Evolutionary conservation across 192 early-diverging fungal species (phyloP), one percentile per base, ranked within the genome.

Genomic region (Geosiphon pyriformis): DNA sequence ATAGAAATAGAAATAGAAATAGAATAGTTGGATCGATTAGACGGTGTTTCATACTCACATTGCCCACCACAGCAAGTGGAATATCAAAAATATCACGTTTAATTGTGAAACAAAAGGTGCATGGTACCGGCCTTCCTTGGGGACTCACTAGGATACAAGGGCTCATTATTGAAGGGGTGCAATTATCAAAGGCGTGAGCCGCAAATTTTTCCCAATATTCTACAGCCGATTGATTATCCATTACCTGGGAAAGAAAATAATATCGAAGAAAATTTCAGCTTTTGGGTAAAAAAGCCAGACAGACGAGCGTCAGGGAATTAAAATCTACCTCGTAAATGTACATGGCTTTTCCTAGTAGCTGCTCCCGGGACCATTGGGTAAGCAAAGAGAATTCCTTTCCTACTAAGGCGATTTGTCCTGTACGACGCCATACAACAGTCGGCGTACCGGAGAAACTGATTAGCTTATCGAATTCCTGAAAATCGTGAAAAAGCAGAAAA

Each of bases 11-110:
- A n/a, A n/a, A n/a, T n/a, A n/a, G n/a, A n/a, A n/a, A n/a, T n/a
- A n/a, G n/a, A n/a, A n/a, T n/a, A n/a, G n/a, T n/a, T n/a, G n/a
- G n/a, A n/a, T n/a, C n/a, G n/a, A n/a, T n/a, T n/a, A 59, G 17
- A 59, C 25, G 23, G 23, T 50, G 6, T 23, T 11, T 58, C 30
- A 17, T 30, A 67, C 65, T 57, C 22, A 67, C 65, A 47, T 92
- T 90, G 47, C 90, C 90, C 35, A 92, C 84, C 66, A 92, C 86
- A 23, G 86, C 92, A 68, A 92, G 76, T 4, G 94, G 94, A 23
- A 98, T 87, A 72, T 94, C 95, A 86, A 98, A 98, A 57, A 95
- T 91, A 72, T 95, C 95, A 26, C 94, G 76, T 74, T 94, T 95
- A 80, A 98, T 95, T 2, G 95, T 95, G 74, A 98, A 95, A 59